These are phyloP conservation scores for Agrocybe praecox DNA, from an alignment of 768 basidiomycete genomes.

Conservation along the genomic window DNA sequence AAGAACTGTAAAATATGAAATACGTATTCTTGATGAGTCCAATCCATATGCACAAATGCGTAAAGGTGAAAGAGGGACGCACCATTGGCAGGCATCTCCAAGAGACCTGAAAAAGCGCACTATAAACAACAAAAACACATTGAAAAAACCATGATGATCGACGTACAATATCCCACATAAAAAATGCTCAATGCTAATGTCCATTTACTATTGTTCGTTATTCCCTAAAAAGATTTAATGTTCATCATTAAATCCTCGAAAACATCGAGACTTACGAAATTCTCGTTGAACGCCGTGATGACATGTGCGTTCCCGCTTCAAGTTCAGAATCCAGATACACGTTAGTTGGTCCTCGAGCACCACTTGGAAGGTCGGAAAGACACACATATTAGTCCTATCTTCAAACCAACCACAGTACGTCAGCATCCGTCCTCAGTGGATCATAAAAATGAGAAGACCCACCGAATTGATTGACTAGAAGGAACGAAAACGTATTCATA, in stretches of 20 bases:
- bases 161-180: conserved; percentile 60
- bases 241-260: neutral
- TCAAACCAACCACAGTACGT: neutral
- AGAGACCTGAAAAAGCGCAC: conserved; percentile 35
- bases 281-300: conserved; percentile 50
- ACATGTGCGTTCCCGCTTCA: conserved; percentile 59
- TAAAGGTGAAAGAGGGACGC: neutral
- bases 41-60: no score
- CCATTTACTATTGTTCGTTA: conserved; percentile 57
- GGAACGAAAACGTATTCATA: neutral
- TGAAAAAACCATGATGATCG: neutral
- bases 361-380: no score
- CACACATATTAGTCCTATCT: conserved; percentile 63
- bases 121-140: neutral
- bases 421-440: neutral
- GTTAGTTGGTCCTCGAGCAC: no score
- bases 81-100: conserved; percentile 64
- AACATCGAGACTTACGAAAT: conserved; percentile 39
- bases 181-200: conserved; percentile 59
- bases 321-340: neutral
- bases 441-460: conserved; percentile 8
- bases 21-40: neutral
- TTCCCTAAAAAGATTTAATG: conserved; percentile 33
- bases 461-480: conserved; percentile 49
- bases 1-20: conserved; percentile 46